A percentile compares a stretch with the other conserved stretches of the same genome.
Conservation (phyloP, 768 basidiomycete species). For the Psilocybe tampanensis region DNA sequence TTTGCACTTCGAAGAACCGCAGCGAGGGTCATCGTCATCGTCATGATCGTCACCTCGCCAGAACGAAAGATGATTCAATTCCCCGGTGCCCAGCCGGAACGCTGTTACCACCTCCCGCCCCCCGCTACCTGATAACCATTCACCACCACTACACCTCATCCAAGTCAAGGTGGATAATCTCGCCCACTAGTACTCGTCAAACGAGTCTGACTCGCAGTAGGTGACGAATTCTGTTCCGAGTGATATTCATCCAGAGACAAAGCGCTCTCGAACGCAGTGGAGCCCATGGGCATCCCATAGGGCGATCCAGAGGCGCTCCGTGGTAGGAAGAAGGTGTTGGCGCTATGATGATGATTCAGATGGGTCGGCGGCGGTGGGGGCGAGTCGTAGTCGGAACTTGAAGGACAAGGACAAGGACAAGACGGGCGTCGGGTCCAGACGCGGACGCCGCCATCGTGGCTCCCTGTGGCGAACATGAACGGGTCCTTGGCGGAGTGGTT, state of each 20-base stretch:
- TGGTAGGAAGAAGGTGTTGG: conserved; percentile 9
- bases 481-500: conserved; percentile 65
- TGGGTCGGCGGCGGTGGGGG: no score
- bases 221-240: not conserved
- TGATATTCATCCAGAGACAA: conserved; percentile 11
- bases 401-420: no score
- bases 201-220: not conserved
- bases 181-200: not conserved
- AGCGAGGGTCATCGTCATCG: no score
- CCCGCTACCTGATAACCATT: no score
- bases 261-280: conserved; percentile 14
- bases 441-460: conserved; percentile 74
- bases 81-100: no score
- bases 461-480: conserved; percentile 78
- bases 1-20: no score
- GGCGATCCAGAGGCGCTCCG: conserved; percentile 17
- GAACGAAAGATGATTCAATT: no score
- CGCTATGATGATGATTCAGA: no score
- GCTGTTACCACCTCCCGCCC: no score
- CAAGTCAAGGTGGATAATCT: not conserved
- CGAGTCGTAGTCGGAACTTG: no score
- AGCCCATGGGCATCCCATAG: conserved; percentile 11
- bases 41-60: no score
- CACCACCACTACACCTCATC: no score
- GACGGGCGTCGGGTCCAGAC: conserved; percentile 61